Evolutionary conservation across 2,329 filamentous ascomycete genomes (phyloP).

Genomic region (Chaetomiaceae sp.): DNA sequence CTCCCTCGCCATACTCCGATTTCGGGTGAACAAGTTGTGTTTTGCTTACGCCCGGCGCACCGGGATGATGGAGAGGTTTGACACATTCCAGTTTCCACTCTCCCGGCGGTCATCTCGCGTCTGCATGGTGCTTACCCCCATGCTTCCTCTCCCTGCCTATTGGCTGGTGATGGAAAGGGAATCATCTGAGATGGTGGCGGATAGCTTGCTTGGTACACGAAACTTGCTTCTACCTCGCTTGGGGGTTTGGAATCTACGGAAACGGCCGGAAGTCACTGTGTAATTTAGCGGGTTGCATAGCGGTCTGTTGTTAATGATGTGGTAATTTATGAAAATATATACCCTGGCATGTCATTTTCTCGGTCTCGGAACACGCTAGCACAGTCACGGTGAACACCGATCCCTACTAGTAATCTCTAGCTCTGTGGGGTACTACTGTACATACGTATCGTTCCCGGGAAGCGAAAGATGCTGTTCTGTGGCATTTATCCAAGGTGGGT

Average conservation of each 20-base stretch:
- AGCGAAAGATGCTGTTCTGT: neutral
- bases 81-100: too few relatives aligned
- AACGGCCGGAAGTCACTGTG: neutral
- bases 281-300: conserved; percentile 10
- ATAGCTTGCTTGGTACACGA: neutral
- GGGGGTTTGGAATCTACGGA: neutral
- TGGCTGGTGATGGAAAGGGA: too few relatives aligned
- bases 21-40: too few relatives aligned
- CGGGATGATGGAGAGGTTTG: too few relatives aligned
- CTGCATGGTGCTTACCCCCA: too few relatives aligned
- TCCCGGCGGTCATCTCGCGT: neutral
- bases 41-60: too few relatives aligned
- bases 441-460: neutral
- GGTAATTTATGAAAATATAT: conserved; percentile 15
- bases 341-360: conserved; percentile 6
- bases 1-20: too few relatives aligned
- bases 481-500: conserved; percentile 13
- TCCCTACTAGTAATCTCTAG: neutral
- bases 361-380: conserved; percentile 3
- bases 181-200: neutral
- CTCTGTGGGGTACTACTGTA: too few relatives aligned
- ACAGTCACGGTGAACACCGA: neutral
- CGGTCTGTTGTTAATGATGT: conserved; percentile 14
- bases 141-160: too few relatives aligned
- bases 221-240: neutral